Percentiles rank a stretch among this genome's conserved stretches.
These are phyloP conservation scores for Polysphondylium violaceum DNA, from an alignment of 78 protist species.

Conservation along the genomic window DNA sequence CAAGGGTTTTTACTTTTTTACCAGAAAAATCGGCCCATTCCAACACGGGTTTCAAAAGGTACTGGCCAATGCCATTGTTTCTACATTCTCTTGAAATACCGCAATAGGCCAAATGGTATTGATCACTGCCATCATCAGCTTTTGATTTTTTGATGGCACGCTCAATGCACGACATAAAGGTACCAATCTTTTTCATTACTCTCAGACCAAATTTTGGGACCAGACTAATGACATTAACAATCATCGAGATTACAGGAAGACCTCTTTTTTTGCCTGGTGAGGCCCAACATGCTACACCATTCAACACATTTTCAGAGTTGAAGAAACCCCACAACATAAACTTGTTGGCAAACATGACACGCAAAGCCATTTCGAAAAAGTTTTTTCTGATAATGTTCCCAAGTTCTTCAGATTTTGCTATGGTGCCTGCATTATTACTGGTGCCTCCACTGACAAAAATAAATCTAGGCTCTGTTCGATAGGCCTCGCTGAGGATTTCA, in stretches of 20 bases:
- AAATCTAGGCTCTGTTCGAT: slow-evolving; percentile 36
- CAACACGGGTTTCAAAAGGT: slow-evolving; percentile 34
- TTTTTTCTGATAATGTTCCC: background rate
- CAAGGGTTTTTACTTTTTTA: slow-evolving; percentile 1
- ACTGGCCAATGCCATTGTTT: slow-evolving; percentile 35
- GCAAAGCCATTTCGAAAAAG: slow-evolving; percentile 14
- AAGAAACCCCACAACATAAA: slow-evolving; percentile 52
- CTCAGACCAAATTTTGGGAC: slow-evolving; percentile 59
- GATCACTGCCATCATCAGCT: background rate
- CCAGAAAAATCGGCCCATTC: slow-evolving; percentile 48
- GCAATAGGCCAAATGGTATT: slow-evolving; percentile 30
- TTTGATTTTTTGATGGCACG: slow-evolving; percentile 2
- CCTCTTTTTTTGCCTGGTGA: slow-evolving; percentile 28
- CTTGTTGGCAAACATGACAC: slow-evolving; percentile 34
- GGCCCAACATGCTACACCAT: slow-evolving; percentile 63
- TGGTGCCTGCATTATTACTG: background rate
- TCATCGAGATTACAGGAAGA: slow-evolving; percentile 17
- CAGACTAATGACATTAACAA: slow-evolving; percentile 20
- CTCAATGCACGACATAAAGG: slow-evolving; percentile 18
- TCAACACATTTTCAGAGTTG: slow-evolving; percentile 18
- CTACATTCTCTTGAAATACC: slow-evolving; percentile 39
- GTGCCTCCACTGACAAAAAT: slow-evolving; percentile 20
- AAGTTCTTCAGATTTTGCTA: background rate
- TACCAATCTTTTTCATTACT: slow-evolving; percentile 33
- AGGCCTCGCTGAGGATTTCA: slow-evolving; percentile 11